Base-by-base conservation (phyloP, 192 early-diverging fungal species). In the Physocladia obscura region DNA sequence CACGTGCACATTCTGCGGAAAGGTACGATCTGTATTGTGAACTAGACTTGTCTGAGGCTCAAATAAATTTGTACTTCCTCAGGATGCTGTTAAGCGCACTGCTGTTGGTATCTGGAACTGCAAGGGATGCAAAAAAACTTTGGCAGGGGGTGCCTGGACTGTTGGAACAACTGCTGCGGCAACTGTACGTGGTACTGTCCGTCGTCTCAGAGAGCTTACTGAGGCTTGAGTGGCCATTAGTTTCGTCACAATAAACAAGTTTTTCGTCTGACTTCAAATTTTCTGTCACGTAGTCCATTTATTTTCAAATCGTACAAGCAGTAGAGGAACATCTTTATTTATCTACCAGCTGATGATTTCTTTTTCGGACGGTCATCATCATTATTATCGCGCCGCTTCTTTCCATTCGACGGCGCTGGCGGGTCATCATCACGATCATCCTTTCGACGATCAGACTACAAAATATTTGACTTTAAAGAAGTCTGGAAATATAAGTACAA, bases 1-100 rank as follows among this genome's bases (percentile, higher is more conserved):
- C 92, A 96, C 93, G 73, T 99, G 97, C 88, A 90, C 94, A 75
- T 99, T 99, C 95, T 99, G 97, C 86, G 96, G 97, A 73, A 95
- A 95, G 82, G 89, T 91, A 80, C n/a, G n/a, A n/a, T n/a, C n/a
- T n/a, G n/a, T n/a, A 13, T 76, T 60, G 24, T 63, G 21, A 38
- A 36, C 22, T 69, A 22, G 57, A 31, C 27, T 34, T 3, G 31
- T 39, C 64, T 48, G 6, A 8, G 13, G 52, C 30, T 69, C n/a
- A 57, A 17, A 22, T 77, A 21, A 22, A 47, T n/a, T 44, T 31
- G 31, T 3, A 5, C 40, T 35, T 70, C 30, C 32, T 38, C 52
- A 91, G 93, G 93, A 95, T 79, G 80, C 91, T 65, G 94, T 99
- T 76, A 92, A 91, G 86, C 91, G 97, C 76, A 80, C 84, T 58